These are phyloP conservation scores for Candida jianshihensis DNA, from an alignment of 805 yeast species.

Conservation along the genomic window DNA sequence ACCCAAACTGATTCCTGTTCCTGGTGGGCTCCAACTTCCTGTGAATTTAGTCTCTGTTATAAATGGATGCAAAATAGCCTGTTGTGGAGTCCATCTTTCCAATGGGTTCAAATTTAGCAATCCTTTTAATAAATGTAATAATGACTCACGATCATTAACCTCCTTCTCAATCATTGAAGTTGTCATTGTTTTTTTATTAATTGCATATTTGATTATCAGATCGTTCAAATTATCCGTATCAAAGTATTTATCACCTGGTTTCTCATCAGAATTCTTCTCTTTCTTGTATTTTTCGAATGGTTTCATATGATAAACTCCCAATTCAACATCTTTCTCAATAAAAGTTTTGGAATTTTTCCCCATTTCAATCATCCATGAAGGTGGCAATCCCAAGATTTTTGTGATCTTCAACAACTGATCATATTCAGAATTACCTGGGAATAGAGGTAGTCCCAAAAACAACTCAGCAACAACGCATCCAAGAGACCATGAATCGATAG, in stretches of 20 bases:
- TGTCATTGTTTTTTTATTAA: constrained; percentile 51
- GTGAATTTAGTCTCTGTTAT: constrained; percentile 53
- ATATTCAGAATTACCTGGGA: constrained; percentile 92
- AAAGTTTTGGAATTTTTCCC: constrained; percentile 78
- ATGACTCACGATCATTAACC: constrained; percentile 58
- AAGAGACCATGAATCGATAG: constrained; percentile 96
- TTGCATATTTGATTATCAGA: constrained; percentile 68
- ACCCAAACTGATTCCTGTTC: constrained; percentile 15
- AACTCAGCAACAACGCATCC: constrained; percentile 91
- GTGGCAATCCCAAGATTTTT: constrained; percentile 80
- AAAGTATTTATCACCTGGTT: constrained; percentile 82
- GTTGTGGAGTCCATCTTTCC: constrained; percentile 96
- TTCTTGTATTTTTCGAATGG: constrained; percentile 40
- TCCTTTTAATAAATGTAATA: constrained; percentile 74
- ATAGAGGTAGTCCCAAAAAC: constrained; percentile 84
- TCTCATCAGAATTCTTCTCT: constrained; percentile 54
- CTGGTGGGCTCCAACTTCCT: constrained; percentile 51
- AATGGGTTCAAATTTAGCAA: constrained; percentile 80
- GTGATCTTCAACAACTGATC: constrained; percentile 81
- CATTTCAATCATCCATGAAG: constrained; percentile 94
- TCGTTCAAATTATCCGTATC: constrained; percentile 58
- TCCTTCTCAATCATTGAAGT: constrained; percentile 53
- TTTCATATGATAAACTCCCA: constrained; percentile 19
- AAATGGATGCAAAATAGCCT: constrained; percentile 88
- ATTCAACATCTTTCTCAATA: constrained; percentile 23